Evolutionary conservation across 768 basidiomycete species (phyloP).

Genomic region (Tricholoma sp.): DNA sequence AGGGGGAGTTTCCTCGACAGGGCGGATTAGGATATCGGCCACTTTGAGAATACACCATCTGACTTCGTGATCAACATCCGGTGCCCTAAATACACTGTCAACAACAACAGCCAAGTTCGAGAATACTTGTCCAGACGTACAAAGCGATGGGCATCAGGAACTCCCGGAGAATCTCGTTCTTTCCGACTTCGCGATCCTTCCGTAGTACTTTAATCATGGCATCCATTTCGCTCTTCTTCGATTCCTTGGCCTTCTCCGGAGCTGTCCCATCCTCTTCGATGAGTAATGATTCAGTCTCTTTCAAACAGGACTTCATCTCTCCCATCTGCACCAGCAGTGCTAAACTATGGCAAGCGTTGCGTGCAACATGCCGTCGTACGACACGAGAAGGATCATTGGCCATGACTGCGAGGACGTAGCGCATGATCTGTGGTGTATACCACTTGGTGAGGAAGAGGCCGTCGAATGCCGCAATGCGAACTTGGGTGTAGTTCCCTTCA

Average conservation of each 20-base stretch:
- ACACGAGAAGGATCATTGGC: conserved; percentile 78
- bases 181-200: conserved; percentile 81
- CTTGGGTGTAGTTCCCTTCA: conserved; percentile 90
- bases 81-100: conserved; percentile 40
- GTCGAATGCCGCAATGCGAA: conserved; percentile 92
- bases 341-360: conserved; percentile 80
- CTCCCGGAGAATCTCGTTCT: conserved; percentile 75
- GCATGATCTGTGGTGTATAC: conserved; percentile 80
- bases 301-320: conserved; percentile 73
- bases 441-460: conserved; percentile 86
- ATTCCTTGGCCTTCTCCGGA: conserved; percentile 65
- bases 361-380: conserved; percentile 83
- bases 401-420: conserved; percentile 84
- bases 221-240: conserved; percentile 79
- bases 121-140: conserved; percentile 37
- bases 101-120: conserved; percentile 19
- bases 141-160: conserved; percentile 76
- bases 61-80: conserved; percentile 80
- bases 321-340: conserved; percentile 85
- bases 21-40: conserved; percentile 82
- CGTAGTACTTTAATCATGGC: conserved; percentile 80
- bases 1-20: conserved; percentile 77
- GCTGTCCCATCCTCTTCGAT: conserved; percentile 83
- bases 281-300: conserved; percentile 71
- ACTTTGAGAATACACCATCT: conserved; percentile 90